Conservation (phyloP, 768 basidiomycete species). For the Podaxis carcinomalis region DNA sequence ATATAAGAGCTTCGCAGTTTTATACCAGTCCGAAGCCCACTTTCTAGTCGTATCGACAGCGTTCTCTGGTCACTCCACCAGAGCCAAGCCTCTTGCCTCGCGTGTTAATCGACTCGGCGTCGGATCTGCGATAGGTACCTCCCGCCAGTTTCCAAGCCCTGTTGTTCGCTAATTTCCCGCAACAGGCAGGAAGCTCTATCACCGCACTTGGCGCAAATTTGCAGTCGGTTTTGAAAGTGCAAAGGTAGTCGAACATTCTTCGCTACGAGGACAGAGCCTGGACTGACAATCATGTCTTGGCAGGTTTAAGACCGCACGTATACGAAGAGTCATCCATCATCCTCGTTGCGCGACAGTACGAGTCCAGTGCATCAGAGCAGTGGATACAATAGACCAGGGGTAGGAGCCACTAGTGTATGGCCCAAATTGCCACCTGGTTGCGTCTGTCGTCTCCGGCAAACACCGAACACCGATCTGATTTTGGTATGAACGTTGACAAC, state of each 20-base stretch:
- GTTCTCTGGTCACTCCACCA: neutral
- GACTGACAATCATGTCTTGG: neutral
- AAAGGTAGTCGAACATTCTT: conserved; percentile 1
- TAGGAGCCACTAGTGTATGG: neutral
- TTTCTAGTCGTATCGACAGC: neutral
- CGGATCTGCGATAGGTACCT: neutral
- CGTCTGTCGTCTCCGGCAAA: conserved; percentile 19
- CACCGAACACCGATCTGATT: conserved; percentile 50
- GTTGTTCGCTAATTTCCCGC: neutral
- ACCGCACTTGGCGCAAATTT: conserved; percentile 1
- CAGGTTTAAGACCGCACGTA: neutral
- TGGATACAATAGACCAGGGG: neutral
- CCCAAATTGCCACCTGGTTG: conserved; percentile 5
- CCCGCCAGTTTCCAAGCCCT: neutral
- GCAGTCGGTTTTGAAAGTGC: neutral
- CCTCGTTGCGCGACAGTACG: neutral
- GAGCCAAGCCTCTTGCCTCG: neutral
- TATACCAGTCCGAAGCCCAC: conserved; percentile 5
- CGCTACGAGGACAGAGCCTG: neutral
- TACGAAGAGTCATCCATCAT: neutral
- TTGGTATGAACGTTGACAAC: conserved; percentile 27
- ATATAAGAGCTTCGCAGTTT: conserved; percentile 20
- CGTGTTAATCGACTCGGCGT: neutral
- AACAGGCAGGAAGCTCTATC: neutral
- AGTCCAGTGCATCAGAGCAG: neutral